A percentile compares a stretch with the other conserved stretches of the same genome.
These are phyloP conservation scores for Rhodotorula babjevae DNA, from an alignment of 768 basidiomycete genomes.

Conservation along the genomic window DNA sequence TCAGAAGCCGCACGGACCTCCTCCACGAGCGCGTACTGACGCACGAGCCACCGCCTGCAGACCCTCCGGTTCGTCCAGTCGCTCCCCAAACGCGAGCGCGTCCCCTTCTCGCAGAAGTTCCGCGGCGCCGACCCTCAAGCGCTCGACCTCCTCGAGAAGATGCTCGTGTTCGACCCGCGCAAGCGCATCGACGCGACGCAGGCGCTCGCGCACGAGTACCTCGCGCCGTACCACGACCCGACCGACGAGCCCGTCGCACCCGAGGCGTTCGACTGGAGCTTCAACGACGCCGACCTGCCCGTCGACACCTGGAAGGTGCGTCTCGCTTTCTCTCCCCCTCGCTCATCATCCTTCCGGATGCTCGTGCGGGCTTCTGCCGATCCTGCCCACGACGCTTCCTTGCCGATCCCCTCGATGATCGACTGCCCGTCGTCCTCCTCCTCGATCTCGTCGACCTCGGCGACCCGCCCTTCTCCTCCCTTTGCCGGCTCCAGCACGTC, in stretches of 20 bases:
- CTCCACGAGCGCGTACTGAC: no score
- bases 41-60: slow-evolving; percentile 52
- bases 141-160: slow-evolving; percentile 91
- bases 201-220: slow-evolving; percentile 86
- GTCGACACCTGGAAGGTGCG: slow-evolving; percentile 95
- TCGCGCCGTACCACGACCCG: slow-evolving; percentile 95
- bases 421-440: no score
- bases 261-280: slow-evolving; percentile 97
- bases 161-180: slow-evolving; percentile 97
- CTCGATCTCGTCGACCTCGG: neutral
- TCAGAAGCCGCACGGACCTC: neutral
- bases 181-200: slow-evolving; percentile 92
- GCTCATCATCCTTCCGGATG: neutral
- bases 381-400: no score
- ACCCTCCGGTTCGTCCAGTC: slow-evolving; percentile 98
- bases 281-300: slow-evolving; percentile 97
- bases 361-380: neutral
- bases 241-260: slow-evolving; percentile 91
- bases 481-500: no score
- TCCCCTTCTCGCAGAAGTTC: slow-evolving; percentile 92
- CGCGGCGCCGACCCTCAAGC: slow-evolving; percentile 82
- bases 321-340: neutral
- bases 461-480: neutral
- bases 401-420: no score
- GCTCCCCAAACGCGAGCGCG: slow-evolving; percentile 88